Conservation (phyloP, 2,329 filamentous ascomycete genomes). For the Cladobotryum protrusum region DNA sequence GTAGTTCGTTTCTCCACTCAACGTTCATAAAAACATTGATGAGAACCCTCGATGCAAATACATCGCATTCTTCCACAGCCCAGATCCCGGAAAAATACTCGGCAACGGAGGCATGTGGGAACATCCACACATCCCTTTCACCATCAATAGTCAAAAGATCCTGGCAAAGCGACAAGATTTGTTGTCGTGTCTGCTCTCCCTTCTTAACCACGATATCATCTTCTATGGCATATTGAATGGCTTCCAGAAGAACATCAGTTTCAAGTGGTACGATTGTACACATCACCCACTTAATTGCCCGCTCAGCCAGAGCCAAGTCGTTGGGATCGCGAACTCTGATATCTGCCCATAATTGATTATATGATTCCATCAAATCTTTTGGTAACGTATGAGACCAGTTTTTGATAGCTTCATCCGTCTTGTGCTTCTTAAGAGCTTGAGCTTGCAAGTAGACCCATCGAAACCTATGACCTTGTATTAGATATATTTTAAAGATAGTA, state of each 20-base stretch:
- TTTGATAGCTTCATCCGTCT: conserved; percentile 9
- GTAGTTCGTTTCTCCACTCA: background rate
- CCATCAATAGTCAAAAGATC: conserved; percentile 1
- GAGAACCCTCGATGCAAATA: background rate
- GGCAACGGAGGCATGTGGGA: conserved; percentile 9
- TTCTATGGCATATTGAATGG: background rate
- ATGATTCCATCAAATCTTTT: conserved; percentile 8
- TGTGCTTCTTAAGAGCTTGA: conserved; percentile 6
- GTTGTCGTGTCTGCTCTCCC: background rate
- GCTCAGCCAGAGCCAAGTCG: conserved; percentile 12
- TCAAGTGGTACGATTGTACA: background rate
- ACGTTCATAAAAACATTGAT: background rate
- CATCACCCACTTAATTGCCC: conserved; percentile 5
- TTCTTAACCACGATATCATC: background rate
- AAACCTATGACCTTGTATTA: conserved; percentile 10
- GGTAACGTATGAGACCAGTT: conserved; percentile 10
- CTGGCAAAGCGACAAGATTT: conserved; percentile 4
- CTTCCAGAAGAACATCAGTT: background rate
- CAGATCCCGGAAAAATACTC: background rate
- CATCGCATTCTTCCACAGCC: background rate
- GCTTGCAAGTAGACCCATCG: conserved; percentile 17
- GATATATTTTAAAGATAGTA: background rate
- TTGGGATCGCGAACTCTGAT: conserved; percentile 2
- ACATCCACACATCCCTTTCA: background rate
- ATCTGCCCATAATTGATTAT: conserved; percentile 8